phyloP scores from a whole-genome alignment of 176 grass and related monocot species.

The Pontederia paniculata region DNA sequence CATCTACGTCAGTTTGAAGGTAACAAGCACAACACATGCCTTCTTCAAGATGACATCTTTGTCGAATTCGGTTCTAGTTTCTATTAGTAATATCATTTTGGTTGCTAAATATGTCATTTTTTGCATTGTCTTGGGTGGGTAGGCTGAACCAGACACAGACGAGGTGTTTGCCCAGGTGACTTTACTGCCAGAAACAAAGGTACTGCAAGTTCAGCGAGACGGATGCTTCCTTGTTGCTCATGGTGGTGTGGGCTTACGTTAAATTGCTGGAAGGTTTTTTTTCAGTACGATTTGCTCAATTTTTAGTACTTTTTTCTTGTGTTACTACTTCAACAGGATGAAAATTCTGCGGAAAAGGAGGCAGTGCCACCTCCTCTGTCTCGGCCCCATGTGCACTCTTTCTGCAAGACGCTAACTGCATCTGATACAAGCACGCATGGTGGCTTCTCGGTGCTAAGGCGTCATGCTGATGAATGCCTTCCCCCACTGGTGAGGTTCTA shows the following conservation, averaged over 20 bases:
- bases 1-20: constrained; percentile 83
- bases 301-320: neutral
- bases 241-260: no score
- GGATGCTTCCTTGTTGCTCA: no score
- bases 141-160: constrained; percentile 8
- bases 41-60: no score
- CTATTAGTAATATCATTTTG: neutral
- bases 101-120: neutral
- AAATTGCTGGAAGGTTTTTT: neutral
- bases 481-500: neutral
- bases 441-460: neutral
- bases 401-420: constrained; percentile 3
- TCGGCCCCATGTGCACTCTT: neutral
- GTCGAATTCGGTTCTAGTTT: no score
- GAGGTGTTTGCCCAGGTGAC: constrained; percentile 8
- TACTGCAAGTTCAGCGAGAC: neutral
- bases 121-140: neutral
- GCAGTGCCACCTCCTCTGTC: no score
- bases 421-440: constrained; percentile 7
- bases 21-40: neutral
- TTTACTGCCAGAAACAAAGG: neutral
- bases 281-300: neutral
- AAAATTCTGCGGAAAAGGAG: no score
- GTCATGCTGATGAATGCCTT: constrained; percentile 3
- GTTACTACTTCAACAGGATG: no score